Evolutionary conservation across 495 filamentous ascomycete species (phyloP).

Genomic region (Trypethelium eluteriae): DNA sequence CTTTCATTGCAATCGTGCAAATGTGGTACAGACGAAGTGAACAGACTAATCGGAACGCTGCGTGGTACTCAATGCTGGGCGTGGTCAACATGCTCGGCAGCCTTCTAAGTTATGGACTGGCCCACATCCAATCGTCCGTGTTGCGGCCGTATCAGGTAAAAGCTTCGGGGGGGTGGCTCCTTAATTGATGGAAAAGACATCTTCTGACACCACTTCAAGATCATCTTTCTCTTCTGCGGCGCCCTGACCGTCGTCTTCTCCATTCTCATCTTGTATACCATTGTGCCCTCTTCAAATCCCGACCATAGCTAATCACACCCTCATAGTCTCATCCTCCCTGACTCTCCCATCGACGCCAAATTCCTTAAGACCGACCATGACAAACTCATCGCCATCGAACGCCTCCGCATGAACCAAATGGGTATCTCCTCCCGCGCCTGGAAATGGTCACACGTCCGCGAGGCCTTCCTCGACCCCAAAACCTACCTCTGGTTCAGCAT

Average conservation of each 20-base stretch:
- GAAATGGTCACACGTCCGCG: constrained; percentile 34
- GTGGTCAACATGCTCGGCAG: constrained; percentile 23
- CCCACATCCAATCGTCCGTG: not conserved
- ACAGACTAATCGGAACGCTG: constrained; percentile 12
- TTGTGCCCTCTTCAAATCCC: too few relatives aligned
- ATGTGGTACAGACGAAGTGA: not conserved
- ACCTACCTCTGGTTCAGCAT: constrained; percentile 16
- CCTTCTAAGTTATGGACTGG: constrained; percentile 18
- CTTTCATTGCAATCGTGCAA: not conserved
- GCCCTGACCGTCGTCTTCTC: constrained; percentile 14
- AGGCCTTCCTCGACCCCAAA: constrained; percentile 39
- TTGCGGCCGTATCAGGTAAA: too few relatives aligned
- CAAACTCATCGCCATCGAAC: constrained; percentile 15
- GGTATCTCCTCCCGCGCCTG: constrained; percentile 31
- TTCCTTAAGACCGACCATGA: constrained; percentile 16
- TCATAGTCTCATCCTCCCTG: constrained; percentile 12
- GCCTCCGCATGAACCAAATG: constrained; percentile 16
- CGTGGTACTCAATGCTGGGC: constrained; percentile 11
- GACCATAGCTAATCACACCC: too few relatives aligned
- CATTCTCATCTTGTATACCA: constrained; percentile 13
- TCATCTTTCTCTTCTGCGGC: constrained; percentile 21
- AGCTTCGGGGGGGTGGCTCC: too few relatives aligned
- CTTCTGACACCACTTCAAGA: constrained; percentile 16
- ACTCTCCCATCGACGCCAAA: constrained; percentile 17
- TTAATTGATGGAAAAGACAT: not conserved